Percentiles rank a stretch among this genome's conserved stretches.
Evolutionary conservation across 257 asterid genomes (phyloP).

Genomic region (Nicotiana tabacum): DNA sequence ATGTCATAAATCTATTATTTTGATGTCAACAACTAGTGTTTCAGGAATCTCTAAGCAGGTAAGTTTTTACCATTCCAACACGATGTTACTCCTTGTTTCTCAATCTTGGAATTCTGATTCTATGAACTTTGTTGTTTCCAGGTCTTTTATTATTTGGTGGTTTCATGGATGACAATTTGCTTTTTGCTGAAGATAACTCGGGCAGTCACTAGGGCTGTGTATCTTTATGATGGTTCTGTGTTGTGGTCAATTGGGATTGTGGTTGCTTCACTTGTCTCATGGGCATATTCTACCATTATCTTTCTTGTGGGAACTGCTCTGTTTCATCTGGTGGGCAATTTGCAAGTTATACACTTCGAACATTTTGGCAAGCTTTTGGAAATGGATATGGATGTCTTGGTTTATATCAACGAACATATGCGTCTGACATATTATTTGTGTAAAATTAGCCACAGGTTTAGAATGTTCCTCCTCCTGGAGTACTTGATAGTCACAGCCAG

Average conservation of each 20-base stretch:
- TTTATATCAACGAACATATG: slow-evolving; percentile 78
- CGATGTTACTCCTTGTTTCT: not conserved
- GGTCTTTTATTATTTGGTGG: slow-evolving; percentile 54
- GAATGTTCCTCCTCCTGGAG: slow-evolving; percentile 71
- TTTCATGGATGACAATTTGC: slow-evolving; percentile 60
- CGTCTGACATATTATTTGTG: slow-evolving; percentile 52
- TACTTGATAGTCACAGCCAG: slow-evolving; percentile 59
- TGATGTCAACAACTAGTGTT: too few relatives aligned
- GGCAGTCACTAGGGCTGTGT: slow-evolving; percentile 51
- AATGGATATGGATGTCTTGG: slow-evolving; percentile 62
- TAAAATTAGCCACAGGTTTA: slow-evolving; percentile 78
- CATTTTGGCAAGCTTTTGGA: slow-evolving; percentile 69
- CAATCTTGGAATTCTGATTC: not conserved
- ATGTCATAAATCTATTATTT: too few relatives aligned
- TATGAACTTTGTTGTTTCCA: slow-evolving; percentile 20
- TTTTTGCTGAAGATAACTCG: slow-evolving; percentile 57
- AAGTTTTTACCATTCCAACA: not conserved
- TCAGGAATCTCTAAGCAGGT: too few relatives aligned
- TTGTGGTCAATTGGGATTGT: slow-evolving; percentile 42
- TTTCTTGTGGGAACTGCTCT: slow-evolving; percentile 65
- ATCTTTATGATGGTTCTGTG: slow-evolving; percentile 46
- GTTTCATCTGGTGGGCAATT: slow-evolving; percentile 67
- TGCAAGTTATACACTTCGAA: slow-evolving; percentile 74
- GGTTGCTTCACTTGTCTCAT: slow-evolving; percentile 48
- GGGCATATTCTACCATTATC: slow-evolving; percentile 65